Conservation (phyloP, 176 grass and related monocot species). For the Oryza nivara region DNA sequence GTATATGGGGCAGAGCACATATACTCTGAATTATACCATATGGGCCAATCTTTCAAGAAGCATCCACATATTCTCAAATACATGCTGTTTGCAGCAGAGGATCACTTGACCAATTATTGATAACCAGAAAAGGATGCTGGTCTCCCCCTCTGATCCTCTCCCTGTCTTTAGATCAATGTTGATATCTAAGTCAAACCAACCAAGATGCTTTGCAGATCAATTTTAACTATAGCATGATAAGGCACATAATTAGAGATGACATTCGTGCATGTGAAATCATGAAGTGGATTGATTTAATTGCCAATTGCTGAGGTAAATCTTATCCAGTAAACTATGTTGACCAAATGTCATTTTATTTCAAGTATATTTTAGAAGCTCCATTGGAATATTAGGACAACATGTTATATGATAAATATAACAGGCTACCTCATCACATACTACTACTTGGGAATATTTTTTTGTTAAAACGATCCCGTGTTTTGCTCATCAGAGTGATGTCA, state of each 20-base stretch:
- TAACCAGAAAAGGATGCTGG: neutral
- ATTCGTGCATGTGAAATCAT: neutral
- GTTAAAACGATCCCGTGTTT: neutral
- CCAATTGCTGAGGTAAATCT: neutral
- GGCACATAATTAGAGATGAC: neutral
- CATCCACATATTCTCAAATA: neutral
- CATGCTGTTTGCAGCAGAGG: neutral
- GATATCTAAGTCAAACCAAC: neutral
- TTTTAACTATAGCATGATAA: neutral
- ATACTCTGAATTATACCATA: neutral
- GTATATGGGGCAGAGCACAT: neutral
- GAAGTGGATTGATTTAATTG: neutral
- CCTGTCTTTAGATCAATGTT: neutral
- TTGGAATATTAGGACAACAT: neutral
- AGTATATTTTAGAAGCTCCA: neutral
- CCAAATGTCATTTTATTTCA: neutral
- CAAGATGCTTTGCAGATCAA: neutral
- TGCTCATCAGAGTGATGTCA: slow-evolving; percentile 18
- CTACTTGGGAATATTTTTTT: neutral
- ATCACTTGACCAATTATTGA: neutral
- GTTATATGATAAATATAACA: neutral
- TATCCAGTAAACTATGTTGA: neutral
- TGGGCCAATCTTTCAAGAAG: neutral
- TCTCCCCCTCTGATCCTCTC: too few species aligned
- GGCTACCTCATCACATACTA: neutral